Evolutionary conservation across 2,329 filamentous ascomycete genomes (phyloP), one percentile per base, ranked within the genome.

Genomic region (Penicillium griseofulvum): DNA sequence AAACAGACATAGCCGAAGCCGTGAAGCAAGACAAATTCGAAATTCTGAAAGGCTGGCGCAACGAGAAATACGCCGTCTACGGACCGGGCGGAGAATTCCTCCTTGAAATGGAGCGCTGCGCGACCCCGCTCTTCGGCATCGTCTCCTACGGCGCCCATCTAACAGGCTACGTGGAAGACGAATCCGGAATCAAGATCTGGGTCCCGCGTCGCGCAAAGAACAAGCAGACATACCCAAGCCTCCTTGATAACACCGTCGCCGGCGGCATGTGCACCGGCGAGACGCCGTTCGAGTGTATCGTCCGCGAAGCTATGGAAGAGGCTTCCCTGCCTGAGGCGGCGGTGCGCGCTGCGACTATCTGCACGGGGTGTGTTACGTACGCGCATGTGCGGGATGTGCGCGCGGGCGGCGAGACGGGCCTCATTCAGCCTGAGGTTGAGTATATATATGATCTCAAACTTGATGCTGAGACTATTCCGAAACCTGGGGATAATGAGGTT

Each of bases 231-330:
- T 99, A 93, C 69, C 87, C 88, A 0, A 83, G 88, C n/a, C 92
- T 97, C 80, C 80, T 99, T 62, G 94, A 99, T 74, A 99, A 97
- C 72, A 91, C 91, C 1, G 94, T 96, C 7, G 94, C 92, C 0
- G 90, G 90, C 3, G 90, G 91, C 0, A 86, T 97, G 63, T 86
- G 88, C 71, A 89, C 90, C 0, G 88, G 87, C 14, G 92, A 97
- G 71, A 81, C 81, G 22, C 88, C 90, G 0, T 87, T 91, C 46
- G 91, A 93, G 68, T 91, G 88, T 70, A 77, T 96, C 49, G 81
- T 97, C 19, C 85, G 93, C 51, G 94, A 99, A 74, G 87, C 88
- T 3, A 87, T 87, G 60, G 94, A 99, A 75, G 94, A 99, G 71
- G 95, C 94, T 1, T 89, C 86, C 36, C 76, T 99, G 19, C 83